Evolutionary conservation across 148 eudicot species (phyloP), one percentile per base, ranked within the genome.

Genomic region (Persicaria tinctoria): DNA sequence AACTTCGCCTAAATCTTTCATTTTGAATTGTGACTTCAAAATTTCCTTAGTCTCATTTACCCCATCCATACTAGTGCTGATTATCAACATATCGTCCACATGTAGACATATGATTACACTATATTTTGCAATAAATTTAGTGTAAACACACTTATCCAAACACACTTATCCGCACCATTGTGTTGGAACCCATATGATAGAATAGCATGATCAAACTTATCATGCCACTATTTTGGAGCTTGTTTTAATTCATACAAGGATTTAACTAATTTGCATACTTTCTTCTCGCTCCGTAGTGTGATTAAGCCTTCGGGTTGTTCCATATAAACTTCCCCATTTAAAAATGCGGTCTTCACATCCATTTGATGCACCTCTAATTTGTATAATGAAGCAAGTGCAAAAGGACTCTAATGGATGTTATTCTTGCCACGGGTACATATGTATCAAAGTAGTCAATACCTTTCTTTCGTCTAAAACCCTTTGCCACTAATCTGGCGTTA

Each of bases 301-400:
- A 49, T 4, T 20, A 50, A 49, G 44, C 74, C 46, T 68, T 68
- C 71, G 8, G 8, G 46, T 68, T 68, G 71, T 59, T n/a, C 41
- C 41, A 1, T 32, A 32, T 32, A 1, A 32, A 77, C n/a, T 27
- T 59, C 70, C 0, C 68, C 66, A 70, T 56, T 54, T 5, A 70
- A 48, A 44, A 79, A 56, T 14, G 46, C 6, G 1, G n/a, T 69
- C 16, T 55, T 76, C 3, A 46, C 68, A 48, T 70, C 75, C 60
- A 79, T 79, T 69, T 74, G 74, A 18, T 57, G 74, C 20, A 74
- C 70, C 17, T 53, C 12, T 5, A 79, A 32, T 5, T 27, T 49
- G 46, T 75, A 41, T 0, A 79, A 6, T 0, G 78, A 79, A 3
- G 81, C 44, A 23, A 79, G 71, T 8, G 81, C 70, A 75, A 54